Percentiles rank a stretch among this genome's conserved stretches.
Evolutionary conservation across 2,329 filamentous ascomycete genomes (phyloP).

Genomic region (Hypoxylon sp.): DNA sequence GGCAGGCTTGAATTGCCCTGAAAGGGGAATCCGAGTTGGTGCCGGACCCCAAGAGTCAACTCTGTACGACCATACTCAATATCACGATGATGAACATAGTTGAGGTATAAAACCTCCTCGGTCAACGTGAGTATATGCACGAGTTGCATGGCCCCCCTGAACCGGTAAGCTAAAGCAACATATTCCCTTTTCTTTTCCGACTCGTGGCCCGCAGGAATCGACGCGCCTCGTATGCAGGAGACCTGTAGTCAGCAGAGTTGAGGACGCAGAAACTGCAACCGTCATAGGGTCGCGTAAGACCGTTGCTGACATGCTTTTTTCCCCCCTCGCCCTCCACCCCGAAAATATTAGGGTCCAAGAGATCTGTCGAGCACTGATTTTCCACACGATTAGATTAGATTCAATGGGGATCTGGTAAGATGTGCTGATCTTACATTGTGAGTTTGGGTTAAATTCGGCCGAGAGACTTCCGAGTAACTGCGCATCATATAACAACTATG

Average conservation of each 20-base stretch:
- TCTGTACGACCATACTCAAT: slow-evolving; percentile 5
- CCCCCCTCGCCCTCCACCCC: slow-evolving; percentile 11
- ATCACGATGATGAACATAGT: background rate
- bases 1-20: slow-evolving; percentile 11
- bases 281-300: slow-evolving; percentile 37
- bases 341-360: slow-evolving; percentile 18
- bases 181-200: slow-evolving; percentile 9
- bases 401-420: slow-evolving; percentile 12
- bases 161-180: slow-evolving; percentile 14
- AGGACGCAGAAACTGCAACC: slow-evolving; percentile 24
- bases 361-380: slow-evolving; percentile 25
- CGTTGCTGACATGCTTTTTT: slow-evolving; percentile 20
- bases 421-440: slow-evolving; percentile 7
- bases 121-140: slow-evolving; percentile 24
- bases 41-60: background rate
- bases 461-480: slow-evolving; percentile 3
- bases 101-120: slow-evolving; percentile 2
- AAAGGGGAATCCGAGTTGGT: background rate
- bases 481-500: background rate
- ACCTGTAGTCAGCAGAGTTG: slow-evolving; percentile 30
- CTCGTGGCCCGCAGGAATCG: slow-evolving; percentile 24
- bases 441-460: slow-evolving; percentile 21
- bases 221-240: slow-evolving; percentile 29
- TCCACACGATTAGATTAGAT: slow-evolving; percentile 20
- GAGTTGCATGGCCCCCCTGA: slow-evolving; percentile 23